Evolutionary conservation across 2,329 filamentous ascomycete species (phyloP), one percentile per base, ranked within the genome.

Genomic region (Pseudocercospora eumusae): DNA sequence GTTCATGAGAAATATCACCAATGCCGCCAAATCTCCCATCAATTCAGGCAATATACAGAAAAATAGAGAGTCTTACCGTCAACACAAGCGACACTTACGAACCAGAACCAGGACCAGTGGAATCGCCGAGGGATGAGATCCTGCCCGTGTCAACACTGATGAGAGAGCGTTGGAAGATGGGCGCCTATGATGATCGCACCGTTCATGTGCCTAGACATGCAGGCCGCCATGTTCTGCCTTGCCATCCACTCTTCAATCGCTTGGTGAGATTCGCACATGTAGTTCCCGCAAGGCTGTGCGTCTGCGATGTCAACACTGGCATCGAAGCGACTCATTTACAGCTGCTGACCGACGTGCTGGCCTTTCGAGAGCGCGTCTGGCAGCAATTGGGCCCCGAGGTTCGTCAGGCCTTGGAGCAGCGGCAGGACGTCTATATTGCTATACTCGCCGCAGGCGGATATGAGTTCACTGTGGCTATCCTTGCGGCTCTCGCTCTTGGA

Each of bases 391-490:
- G 71, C 53, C 49, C 68, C 7, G 61, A 59, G 20, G 75, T 69
- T 5, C 67, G 68, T 44, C 62, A 68, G 36, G 70, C 72, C 18
- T 66, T 78, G 27, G 65, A 73, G 4, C 68, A 66, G 10, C 68
- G 74, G 59, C 70, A 76, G 50, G 78, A 78, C 56, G 75, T 79
- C 13, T 81, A 78, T 64, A 76, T 82, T 52, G 77, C 76, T 25
- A 72, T 82, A 4, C 70, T 82, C 31, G 80, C 78, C 10, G 73
- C 78, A 2, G 78, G 79, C 6, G 76, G 80, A 4, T 82, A 82
- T 66, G 79, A 81, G 59, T 82, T 78, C 65, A 74, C 77, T 3
- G 78, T 82, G n/a, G 80, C 76, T 4, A 78, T 81, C 64, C 72
- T 82, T 27, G 77, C 80, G 4, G 74, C 80, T n/a, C 71, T 81